These are phyloP conservation scores for Eucalyptus regnans DNA, from an alignment of 345 rosid species.

Conservation along the genomic window DNA sequence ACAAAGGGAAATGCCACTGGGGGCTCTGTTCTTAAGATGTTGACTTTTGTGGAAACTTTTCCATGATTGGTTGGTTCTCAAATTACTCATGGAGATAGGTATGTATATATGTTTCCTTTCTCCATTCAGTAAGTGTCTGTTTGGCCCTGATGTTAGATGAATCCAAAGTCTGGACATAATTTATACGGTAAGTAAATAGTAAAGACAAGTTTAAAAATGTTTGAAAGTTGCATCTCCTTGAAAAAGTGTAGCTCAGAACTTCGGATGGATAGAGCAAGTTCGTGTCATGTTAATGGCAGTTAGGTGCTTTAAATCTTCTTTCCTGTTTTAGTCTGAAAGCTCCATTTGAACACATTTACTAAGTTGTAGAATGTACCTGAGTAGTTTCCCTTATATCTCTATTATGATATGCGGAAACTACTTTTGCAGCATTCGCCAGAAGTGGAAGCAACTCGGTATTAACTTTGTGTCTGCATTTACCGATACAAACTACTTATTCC, in stretches of 20 bases:
- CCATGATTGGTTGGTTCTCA: not conserved
- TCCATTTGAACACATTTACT: not conserved
- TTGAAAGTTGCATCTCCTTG: not conserved
- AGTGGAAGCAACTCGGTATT: not conserved
- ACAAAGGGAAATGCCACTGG: not conserved
- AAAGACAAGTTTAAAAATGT: not conserved
- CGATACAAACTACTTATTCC: not conserved
- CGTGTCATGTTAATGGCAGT: not conserved
- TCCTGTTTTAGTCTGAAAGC: not conserved
- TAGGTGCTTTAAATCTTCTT: not conserved
- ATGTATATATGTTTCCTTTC: no score
- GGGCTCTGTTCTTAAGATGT: not conserved
- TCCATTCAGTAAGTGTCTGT: no score
- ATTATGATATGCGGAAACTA: not conserved
- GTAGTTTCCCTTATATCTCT: not conserved
- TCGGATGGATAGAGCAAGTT: not conserved
- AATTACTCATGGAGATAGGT: not conserved
- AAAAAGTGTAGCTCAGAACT: not conserved
- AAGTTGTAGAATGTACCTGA: not conserved
- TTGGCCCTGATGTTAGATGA: no score
- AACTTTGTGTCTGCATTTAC: not conserved
- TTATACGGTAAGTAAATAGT: no score
- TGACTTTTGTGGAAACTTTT: not conserved
- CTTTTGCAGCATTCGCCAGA: not conserved
- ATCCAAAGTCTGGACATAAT: no score